A percentile compares a stretch with the other conserved stretches of the same genome.
Conservation (phyloP, 1,139 yeast species). For the Saccharomyces hybrid region DNA sequence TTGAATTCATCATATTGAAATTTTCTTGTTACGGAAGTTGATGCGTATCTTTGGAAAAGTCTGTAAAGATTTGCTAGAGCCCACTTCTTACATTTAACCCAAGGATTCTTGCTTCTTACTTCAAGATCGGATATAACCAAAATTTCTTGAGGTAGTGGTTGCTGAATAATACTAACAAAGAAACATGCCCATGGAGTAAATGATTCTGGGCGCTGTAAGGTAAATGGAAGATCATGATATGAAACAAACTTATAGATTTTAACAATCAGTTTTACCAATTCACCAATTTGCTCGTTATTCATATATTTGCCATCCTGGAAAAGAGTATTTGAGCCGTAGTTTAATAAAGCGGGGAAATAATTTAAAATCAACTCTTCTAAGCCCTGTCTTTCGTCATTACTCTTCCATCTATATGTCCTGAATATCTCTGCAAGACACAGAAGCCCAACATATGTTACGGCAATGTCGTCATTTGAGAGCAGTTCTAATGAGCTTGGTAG, state of each 20-base stretch:
- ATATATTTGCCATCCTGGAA: slow-evolving; percentile 31
- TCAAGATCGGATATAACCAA: slow-evolving; percentile 41
- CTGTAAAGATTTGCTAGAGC: slow-evolving; percentile 72
- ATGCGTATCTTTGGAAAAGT: slow-evolving; percentile 68
- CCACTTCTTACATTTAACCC: slow-evolving; percentile 88
- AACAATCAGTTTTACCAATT: slow-evolving; percentile 66
- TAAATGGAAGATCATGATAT: slow-evolving; percentile 66
- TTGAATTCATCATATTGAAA: slow-evolving; percentile 48
- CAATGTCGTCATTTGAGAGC: slow-evolving; percentile 44
- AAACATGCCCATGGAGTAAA: slow-evolving; percentile 71
- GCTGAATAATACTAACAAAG: slow-evolving; percentile 61
- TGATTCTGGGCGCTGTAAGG: slow-evolving; percentile 52
- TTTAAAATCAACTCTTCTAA: slow-evolving; percentile 55
- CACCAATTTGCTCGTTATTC: slow-evolving; percentile 48
- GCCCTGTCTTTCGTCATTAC: slow-evolving; percentile 49
- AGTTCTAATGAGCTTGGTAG: slow-evolving; percentile 53
- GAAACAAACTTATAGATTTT: slow-evolving; percentile 80
- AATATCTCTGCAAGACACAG: slow-evolving; percentile 68
- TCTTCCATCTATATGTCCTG: slow-evolving; percentile 70
- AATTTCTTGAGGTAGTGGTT: slow-evolving; percentile 46
- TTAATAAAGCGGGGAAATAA: slow-evolving; percentile 63
- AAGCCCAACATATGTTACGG: slow-evolving; percentile 67
- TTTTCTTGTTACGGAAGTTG: slow-evolving; percentile 43
- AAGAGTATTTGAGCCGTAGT: slow-evolving; percentile 54
- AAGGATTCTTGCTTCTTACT: slow-evolving; percentile 43